Base-by-base conservation (phyloP, 2,329 filamentous ascomycete species). In the Leptoxyphium fumago region DNA sequence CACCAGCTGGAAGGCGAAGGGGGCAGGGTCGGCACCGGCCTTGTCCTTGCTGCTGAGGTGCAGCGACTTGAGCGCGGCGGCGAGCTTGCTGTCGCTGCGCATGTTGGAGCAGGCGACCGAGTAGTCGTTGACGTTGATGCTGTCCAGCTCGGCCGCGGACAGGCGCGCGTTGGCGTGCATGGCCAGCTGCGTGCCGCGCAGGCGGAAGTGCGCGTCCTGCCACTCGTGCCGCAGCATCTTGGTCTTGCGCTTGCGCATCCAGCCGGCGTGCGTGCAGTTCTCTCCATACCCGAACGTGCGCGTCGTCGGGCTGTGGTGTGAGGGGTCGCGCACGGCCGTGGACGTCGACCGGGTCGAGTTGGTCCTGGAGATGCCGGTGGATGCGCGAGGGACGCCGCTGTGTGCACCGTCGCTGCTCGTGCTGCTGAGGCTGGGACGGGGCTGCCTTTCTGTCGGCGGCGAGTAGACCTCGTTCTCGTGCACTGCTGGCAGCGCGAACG, bases 221-320 rank as follows among this genome's bases (percentile, higher is more conserved):
- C 88, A 95, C 67, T 95, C 88, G 62, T 94, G 84, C 38, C 86
- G 84, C 48, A 94, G 75, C 70, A 94, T 79, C 57, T 79, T 80
- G 29, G 82, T 93, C 68, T 86, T 86, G 59, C 89, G 84, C 72
- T 94, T 94, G 40, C 46, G 48, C 78, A 98, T 94, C 64, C 80
- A 87, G 1, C 91, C 91, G 41, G 84, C 77, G 63, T 88, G 84
- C 26, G 51, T 59, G 48, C 58, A 58, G 38, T 56, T 54, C 7
- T 47, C 42, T 28, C 60, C 60, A 51, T 61, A 62, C 39, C 58
- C 56, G 39, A 59, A 59, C 26, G 53, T 44, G 39, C 56, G 46
- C 9, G 54, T 50, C 10, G 46, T 42, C 2, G 56, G 53, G 40
- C 42, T 46, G 61, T 65, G 51, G 48, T 59, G 52, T 52, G 55